phyloP scores from a whole-genome alignment of 306 rosid species.

The Castanea sativa region DNA sequence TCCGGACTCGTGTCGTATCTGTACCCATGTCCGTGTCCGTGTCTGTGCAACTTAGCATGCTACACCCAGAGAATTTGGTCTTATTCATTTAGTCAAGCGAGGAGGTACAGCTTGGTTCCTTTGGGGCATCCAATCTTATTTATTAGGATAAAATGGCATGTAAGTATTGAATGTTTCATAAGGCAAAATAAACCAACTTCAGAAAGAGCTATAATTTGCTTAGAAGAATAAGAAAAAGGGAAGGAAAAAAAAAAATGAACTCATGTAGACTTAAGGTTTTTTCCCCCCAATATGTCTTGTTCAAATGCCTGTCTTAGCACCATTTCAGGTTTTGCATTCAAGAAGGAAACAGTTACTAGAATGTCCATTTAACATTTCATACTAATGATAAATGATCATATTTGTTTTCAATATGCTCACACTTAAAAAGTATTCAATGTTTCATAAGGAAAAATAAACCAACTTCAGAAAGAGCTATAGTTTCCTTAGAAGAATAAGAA shows the following conservation, averaged over 20 bases:
- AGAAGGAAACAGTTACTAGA: neutral
- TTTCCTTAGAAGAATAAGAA: neutral
- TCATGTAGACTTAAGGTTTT: neutral
- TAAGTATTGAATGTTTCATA: neutral
- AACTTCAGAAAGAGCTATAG: neutral
- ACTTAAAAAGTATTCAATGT: neutral
- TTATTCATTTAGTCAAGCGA: neutral
- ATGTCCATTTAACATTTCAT: neutral
- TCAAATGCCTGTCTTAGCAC: neutral
- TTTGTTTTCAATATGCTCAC: neutral
- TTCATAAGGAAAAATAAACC: neutral
- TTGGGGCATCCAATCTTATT: neutral
- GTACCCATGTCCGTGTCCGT: too few species aligned
- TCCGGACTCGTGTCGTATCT: rapidly evolving
- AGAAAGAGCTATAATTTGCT: neutral
- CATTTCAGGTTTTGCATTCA: neutral
- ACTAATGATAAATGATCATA: neutral
- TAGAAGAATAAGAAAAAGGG: neutral
- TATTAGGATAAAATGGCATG: neutral
- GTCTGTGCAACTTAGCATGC: too few species aligned
- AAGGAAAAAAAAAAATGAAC: neutral
- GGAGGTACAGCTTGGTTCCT: neutral
- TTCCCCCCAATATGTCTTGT: neutral
- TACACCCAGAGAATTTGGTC: neutral
- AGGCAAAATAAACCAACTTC: neutral